Evolutionary conservation across 2,329 filamentous ascomycete genomes (phyloP).

Genomic region (Sclerotinia spermophila): DNA sequence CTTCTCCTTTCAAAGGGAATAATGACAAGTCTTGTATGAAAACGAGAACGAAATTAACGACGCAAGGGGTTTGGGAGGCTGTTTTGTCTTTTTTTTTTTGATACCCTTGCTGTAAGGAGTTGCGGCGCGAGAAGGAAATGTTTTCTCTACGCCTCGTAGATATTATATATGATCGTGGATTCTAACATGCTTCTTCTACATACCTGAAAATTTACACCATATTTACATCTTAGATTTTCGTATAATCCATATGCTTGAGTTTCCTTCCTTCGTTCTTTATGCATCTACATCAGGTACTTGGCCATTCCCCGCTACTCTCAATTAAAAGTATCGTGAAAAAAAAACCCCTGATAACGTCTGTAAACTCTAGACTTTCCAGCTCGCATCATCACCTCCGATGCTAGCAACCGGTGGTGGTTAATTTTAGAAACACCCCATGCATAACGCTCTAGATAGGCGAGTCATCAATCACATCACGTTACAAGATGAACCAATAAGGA

Average conservation of each 20-base stretch:
- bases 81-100: conserved; percentile 8
- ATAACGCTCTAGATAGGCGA: neutral
- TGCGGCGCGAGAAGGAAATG: conserved; percentile 6
- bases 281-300: neutral
- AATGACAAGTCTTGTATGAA: conserved; percentile 1
- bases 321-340: neutral
- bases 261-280: neutral
- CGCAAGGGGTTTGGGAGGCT: neutral
- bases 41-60: neutral
- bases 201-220: conserved; percentile 5
- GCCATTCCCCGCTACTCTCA: neutral
- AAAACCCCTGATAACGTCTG: neutral
- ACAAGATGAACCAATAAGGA: neutral
- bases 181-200: neutral
- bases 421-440: neutral
- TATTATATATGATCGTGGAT: neutral
- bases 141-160: neutral
- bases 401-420: neutral
- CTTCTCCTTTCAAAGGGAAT: neutral
- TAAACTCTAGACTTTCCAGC: neutral
- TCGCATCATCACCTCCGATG: neutral
- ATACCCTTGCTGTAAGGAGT: conserved; percentile 20
- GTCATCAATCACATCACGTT: neutral
- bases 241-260: neutral
- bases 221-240: neutral